Percentiles rank a stretch among this genome's conserved stretches.
Evolutionary conservation across 345 rosid species (phyloP).

Genomic region (Dipteronia dyeriana): DNA sequence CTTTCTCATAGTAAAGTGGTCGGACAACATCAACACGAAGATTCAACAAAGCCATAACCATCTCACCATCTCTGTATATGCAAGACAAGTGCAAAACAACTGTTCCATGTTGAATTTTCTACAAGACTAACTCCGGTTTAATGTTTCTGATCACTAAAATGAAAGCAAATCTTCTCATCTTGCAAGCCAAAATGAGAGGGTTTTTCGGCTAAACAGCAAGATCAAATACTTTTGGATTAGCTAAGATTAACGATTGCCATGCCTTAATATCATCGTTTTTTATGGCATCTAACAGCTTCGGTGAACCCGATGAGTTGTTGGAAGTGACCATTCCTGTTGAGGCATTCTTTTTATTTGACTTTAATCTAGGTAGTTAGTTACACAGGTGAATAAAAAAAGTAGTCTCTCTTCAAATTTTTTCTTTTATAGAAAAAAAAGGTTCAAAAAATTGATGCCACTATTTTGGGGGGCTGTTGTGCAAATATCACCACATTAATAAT

Average conservation of each 20-base stretch:
- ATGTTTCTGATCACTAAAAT: not conserved
- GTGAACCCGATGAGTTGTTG: not conserved
- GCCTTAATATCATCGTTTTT: not conserved
- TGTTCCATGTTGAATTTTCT: not conserved
- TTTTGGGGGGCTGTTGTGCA: too few species aligned
- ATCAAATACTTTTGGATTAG: not conserved
- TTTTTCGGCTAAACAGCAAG: not conserved
- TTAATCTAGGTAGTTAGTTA: too few species aligned
- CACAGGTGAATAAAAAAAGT: too few species aligned
- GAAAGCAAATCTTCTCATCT: not conserved
- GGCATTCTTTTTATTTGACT: not conserved
- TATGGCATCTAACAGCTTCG: not conserved
- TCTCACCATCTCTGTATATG: not conserved
- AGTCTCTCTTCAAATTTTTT: too few species aligned
- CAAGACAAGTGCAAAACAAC: conserved; percentile 5
- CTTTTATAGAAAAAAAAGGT: too few species aligned
- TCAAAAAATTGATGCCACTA: too few species aligned
- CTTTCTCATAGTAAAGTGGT: not conserved
- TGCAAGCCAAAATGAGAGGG: not conserved
- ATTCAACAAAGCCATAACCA: not conserved
- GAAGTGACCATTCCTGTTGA: not conserved
- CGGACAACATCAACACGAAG: not conserved
- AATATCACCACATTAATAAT: too few species aligned
- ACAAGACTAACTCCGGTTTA: not conserved
- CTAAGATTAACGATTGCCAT: not conserved